Conservation (phyloP, 73 alveolate species). For the Durusdinium trenchii region DNA sequence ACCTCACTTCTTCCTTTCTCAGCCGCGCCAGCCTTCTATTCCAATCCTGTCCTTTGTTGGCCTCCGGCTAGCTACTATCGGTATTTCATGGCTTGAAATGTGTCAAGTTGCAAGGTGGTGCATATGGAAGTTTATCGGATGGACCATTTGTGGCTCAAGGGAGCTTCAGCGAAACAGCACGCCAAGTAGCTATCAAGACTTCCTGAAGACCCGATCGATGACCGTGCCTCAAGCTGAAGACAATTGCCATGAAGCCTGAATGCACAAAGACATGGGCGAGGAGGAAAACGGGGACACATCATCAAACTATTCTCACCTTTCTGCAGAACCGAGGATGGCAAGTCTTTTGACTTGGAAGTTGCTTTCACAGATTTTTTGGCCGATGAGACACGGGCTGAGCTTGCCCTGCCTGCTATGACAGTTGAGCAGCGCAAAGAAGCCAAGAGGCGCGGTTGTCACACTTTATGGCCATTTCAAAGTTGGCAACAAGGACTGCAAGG, state of each 20-base stretch:
- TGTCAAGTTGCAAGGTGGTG: not conserved
- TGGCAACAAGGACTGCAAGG: too few species aligned
- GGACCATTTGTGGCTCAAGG: conserved; percentile 23
- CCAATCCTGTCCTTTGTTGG: too few species aligned
- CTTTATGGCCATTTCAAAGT: too few species aligned
- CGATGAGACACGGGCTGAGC: conserved; percentile 36
- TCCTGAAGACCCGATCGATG: conserved; percentile 51
- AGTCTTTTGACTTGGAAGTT: conserved; percentile 34
- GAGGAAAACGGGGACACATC: too few species aligned
- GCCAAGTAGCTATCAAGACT: conserved; percentile 1
- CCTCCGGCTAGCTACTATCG: too few species aligned
- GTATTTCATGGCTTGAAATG: too few species aligned
- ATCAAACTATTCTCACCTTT: not conserved
- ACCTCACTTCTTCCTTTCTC: too few species aligned
- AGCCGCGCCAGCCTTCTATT: too few species aligned
- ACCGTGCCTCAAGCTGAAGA: conserved; percentile 60
- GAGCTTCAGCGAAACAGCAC: conserved; percentile 78
- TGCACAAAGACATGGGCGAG: not conserved
- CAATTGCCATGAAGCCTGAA: conserved; percentile 8
- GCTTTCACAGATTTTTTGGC: conserved; percentile 45
- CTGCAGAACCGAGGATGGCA: not conserved
- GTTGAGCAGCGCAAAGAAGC: conserved; percentile 51
- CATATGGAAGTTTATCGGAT: not conserved
- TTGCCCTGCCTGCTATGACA: conserved; percentile 64
- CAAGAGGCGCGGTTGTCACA: too few species aligned